These are phyloP conservation scores for Platanthera guangdongensis DNA, from an alignment of 106 monocot species.

Conservation along the genomic window DNA sequence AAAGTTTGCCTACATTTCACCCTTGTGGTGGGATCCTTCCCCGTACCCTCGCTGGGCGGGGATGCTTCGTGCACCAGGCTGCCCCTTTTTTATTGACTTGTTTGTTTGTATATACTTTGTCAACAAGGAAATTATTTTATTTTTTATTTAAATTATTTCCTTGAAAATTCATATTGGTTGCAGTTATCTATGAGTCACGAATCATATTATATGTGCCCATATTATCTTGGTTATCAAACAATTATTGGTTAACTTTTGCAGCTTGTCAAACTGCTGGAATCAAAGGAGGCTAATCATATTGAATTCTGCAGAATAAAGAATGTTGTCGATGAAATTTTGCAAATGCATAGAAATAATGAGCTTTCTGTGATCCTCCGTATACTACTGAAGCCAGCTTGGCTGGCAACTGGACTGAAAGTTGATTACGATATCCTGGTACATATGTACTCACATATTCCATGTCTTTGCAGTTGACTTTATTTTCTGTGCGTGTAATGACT, in stretches of 20 bases:
- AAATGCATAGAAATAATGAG: constrained; percentile 59
- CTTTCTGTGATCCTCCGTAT: constrained; percentile 50
- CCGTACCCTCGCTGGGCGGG: too few relatives aligned
- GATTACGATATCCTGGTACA: constrained; percentile 65
- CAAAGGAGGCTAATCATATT: constrained; percentile 90
- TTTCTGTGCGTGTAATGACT: not conserved
- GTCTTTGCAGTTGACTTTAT: not conserved
- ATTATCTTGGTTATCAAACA: not conserved
- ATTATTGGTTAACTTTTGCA: constrained; percentile 24
- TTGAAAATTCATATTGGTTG: not conserved
- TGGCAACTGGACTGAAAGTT: constrained; percentile 81
- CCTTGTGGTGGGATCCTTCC: too few relatives aligned
- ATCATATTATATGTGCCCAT: not conserved
- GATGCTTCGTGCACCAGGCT: too few relatives aligned
- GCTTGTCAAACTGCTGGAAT: constrained; percentile 93
- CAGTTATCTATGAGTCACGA: not conserved
- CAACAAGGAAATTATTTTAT: not conserved
- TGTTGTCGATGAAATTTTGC: constrained; percentile 80
- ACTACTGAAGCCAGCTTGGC: constrained; percentile 65
- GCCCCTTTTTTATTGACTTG: not conserved
- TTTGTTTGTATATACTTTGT: not conserved
- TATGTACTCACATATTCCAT: constrained; percentile 1
- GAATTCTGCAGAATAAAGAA: constrained; percentile 96
- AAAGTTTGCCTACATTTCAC: too few relatives aligned
- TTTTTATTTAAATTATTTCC: not conserved